Percentiles rank a stretch among this genome's conserved stretches.
Evolutionary conservation across 768 basidiomycete species (phyloP).

Genomic region (Kockovaella imperatae): DNA sequence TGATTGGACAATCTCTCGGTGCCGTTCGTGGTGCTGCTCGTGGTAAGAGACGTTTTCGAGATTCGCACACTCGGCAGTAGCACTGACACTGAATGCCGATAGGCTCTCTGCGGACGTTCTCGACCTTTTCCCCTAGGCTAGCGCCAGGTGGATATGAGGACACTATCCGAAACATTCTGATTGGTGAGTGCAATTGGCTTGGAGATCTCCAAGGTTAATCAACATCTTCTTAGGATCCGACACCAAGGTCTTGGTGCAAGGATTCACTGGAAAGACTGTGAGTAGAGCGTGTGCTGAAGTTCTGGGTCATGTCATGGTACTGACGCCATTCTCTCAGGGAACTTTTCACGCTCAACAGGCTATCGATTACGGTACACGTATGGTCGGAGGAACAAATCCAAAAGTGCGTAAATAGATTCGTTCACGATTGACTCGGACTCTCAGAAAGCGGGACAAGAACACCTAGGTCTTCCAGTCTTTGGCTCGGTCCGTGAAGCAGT

Average conservation of each 20-base stretch:
- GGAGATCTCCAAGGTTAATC: neutral
- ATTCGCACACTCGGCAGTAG: neutral
- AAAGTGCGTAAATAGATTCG: slow-evolving; percentile 23
- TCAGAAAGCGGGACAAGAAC: slow-evolving; percentile 86
- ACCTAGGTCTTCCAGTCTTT: slow-evolving; percentile 91
- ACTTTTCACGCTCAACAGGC: slow-evolving; percentile 96
- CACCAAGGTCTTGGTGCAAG: slow-evolving; percentile 84
- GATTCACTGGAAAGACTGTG: slow-evolving; percentile 85
- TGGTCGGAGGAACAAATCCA: slow-evolving; percentile 90
- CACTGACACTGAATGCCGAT: neutral
- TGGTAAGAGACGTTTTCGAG: neutral
- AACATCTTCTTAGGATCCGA: slow-evolving; percentile 57
- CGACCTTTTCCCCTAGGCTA: slow-evolving; percentile 64
- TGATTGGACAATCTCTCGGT: neutral
- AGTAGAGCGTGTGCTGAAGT: slow-evolving; percentile 22
- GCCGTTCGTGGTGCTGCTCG: neutral
- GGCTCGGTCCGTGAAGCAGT: slow-evolving; percentile 90
- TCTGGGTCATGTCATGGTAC: neutral
- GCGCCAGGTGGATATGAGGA: slow-evolving; percentile 78
- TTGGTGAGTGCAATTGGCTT: slow-evolving; percentile 46
- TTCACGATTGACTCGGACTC: neutral
- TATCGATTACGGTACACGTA: slow-evolving; percentile 86
- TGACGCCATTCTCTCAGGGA: slow-evolving; percentile 50
- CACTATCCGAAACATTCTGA: slow-evolving; percentile 81
- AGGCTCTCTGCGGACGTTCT: slow-evolving; percentile 58